Evolutionary conservation across 208 protist genomes (phyloP), one percentile per base, ranked within the genome.

Genomic region (Herpetomonas samuelpessoai): DNA sequence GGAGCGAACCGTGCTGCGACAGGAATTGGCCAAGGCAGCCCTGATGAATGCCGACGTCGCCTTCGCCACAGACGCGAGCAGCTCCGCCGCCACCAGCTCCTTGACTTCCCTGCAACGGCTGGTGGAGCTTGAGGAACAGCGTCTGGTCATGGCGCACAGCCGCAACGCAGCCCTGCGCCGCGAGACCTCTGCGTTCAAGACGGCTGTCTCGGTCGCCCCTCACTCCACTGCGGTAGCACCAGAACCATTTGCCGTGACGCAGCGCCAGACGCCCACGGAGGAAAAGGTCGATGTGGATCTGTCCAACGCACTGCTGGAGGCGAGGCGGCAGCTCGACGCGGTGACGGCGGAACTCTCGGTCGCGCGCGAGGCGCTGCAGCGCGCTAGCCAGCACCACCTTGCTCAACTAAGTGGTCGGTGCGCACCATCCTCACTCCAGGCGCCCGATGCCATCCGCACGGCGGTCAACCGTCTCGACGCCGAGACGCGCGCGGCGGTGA

Each of bases 401-500:
- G 58, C 65, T 22, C 84, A 91, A 53, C 71, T 91, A 16, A 81
- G 80, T 57, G 84, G 84, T 0, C 57, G 75, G 24, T 73, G 75
- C 29, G 73, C 66, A 31, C 56, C 76, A 0, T 30, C 78, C 18
- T 74, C 69, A 39, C 49, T 76, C 10, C 53, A 68, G 10, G 46
- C 53, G 14, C 45, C 65, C 31, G 63, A 80, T 29, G 59, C 68
- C 18, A 18, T 82, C 24, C 48, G 57, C 67, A 79, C 74, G 14
- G 76, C 74, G 2, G 58, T 75, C 45, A 83, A 71, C 38, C 71
- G 73, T n/a, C 58, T 83, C 6, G 83, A 91, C 62, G 58, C 58
- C 9, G 83, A 91, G 22, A 91, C 77, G 7, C 86, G 70, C 53
- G 74, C 77, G 25, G 83, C 83, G 41, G 76, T 91, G 58, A 73